Base-by-base conservation (phyloP, 2,329 filamentous ascomycete species). In the Botryotinia narcissicola region DNA sequence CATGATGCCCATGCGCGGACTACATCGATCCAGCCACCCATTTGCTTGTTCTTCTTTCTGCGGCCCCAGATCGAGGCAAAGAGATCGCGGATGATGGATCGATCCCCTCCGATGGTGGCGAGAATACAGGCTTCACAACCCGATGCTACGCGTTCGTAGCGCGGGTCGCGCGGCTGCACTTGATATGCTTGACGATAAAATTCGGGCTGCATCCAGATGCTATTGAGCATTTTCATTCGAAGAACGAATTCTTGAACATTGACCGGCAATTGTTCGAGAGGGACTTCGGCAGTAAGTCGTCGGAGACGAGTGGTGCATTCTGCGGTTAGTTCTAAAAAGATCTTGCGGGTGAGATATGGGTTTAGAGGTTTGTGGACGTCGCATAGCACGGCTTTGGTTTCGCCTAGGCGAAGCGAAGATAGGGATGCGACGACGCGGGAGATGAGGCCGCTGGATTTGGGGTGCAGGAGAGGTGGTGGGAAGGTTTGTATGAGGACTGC, bases 41-140 rank as follows among this genome's bases (percentile, higher is more conserved):
- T 35, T 44, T 59, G 61, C 14, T 73, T 60, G 3, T 70, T 25
- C n/a, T 73, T 78, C 71, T 73, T 78, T 64, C 73, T 76, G 48
- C 87, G 83, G 46, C 83, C 83, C 16, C 84, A 42, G 71, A 88
- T 76, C 59, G 82, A 80, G 4, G 85, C 83, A 42, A 84, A 80
- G 46, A 90, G 77, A 76, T 87, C 86, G 9, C 81, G 78, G 3
- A 90, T 79, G 1, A 84, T 76, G 25, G 81, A 78, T 7, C 77
- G 79, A 46, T 83, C 82, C 0, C 84, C 84, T 3, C 87, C 87
- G 0, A 90, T 77, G 4, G 82, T 81, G 2, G 85, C 83, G 20
- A 89, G 78, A 42, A 87, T 84, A 75, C 88, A 90, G 2, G 86
- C 87, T 76, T 88, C 85, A 75, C 88, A 90, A 22, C 81, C 80